Base-by-base conservation (phyloP, 2,329 filamentous ascomycete genomes). In the Alternaria dauci region DNA sequence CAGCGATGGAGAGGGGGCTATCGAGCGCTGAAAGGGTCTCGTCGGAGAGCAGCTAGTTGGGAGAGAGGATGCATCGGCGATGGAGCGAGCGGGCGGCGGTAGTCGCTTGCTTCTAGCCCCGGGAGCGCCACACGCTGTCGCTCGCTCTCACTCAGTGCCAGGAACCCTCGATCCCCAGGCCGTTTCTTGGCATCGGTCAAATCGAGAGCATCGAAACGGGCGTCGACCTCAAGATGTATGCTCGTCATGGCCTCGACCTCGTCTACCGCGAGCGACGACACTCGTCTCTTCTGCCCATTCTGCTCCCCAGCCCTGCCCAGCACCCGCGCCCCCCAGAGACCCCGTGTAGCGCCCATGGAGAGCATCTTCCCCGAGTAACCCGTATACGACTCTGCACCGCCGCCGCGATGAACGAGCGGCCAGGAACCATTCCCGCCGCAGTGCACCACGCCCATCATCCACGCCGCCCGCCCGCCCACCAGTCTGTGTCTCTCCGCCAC, bases 401-500 rank as follows among this genome's bases (percentile, higher is more conserved):
- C 47, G 39, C 44, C 50, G 61, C 39, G 58, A 76, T 76, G 72
- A 66, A 71, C 53, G 61, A 67, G 25, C 65, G 61, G 28, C 69
- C 66, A 11, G 66, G 63, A 51, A 64, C 68, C 38, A 58, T 68
- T 12, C 69, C 69, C 4, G 54, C 55, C 44, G 23, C 58, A 16
- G 43, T 46, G 20, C 43, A 44, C 20, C 20, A 23, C 20, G 1
- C 55, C 52, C 5, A 23, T 23, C 77, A 81, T 47, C 79, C 79
- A 18, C 80, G 82, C 42, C 78, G 82, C 26, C 77, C 78, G 14
- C 79, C 80, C 4, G 80, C 82, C 5, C 75, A 82, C 66, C 68
- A 77, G 51, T 83, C 82, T 0, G 81, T 84, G 12, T 83, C 82
- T 3, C 76, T 84, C 18, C 72, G 78, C 28, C 82, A 83, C 54